These are phyloP conservation scores for Cyberlindnera misumaiensis DNA, from an alignment of 805 yeast species.

Conservation along the genomic window DNA sequence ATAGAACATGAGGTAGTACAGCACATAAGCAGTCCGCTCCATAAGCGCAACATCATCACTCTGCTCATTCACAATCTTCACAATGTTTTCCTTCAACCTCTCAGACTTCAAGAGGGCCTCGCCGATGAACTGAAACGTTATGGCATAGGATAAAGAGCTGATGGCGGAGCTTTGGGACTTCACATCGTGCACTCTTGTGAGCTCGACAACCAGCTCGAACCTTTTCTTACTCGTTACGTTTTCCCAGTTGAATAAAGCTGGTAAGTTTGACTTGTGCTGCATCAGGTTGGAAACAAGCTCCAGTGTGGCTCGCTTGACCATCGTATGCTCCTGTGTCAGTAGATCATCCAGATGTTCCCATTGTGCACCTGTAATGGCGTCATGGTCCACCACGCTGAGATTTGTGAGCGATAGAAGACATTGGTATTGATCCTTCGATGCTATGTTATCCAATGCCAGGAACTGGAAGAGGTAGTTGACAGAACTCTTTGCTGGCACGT, in stretches of 20 bases:
- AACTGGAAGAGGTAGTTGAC: slow-evolving; percentile 33
- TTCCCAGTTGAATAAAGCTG: slow-evolving; percentile 53
- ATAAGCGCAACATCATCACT: slow-evolving; percentile 24
- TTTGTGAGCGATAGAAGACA: slow-evolving; percentile 63
- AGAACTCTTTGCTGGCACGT: slow-evolving; percentile 17
- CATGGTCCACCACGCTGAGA: slow-evolving; percentile 38
- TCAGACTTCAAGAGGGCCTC: slow-evolving; percentile 22
- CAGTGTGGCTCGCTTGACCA: slow-evolving; percentile 52
- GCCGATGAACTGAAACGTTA: slow-evolving; percentile 30
- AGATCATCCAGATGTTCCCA: slow-evolving; percentile 41
- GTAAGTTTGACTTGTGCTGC: slow-evolving; percentile 32
- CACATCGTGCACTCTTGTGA: slow-evolving; percentile 31
- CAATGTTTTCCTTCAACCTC: slow-evolving; percentile 21
- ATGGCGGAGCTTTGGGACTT: slow-evolving; percentile 37
- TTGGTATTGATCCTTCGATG: slow-evolving; percentile 38
- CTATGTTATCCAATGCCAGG: slow-evolving; percentile 20
- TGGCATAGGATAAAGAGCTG: slow-evolving; percentile 30
- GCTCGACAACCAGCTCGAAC: slow-evolving; percentile 35
- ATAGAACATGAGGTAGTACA: slow-evolving; percentile 19
- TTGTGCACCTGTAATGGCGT: slow-evolving; percentile 26
- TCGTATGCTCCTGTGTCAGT: slow-evolving; percentile 34
- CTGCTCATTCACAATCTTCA: slow-evolving; percentile 23
- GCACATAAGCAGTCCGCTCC: slow-evolving; percentile 27
- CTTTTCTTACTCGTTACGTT: slow-evolving; percentile 29
- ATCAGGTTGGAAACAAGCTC: slow-evolving; percentile 61